These are phyloP conservation scores for Geotrichum bryndzae DNA, from an alignment of 1,139 yeast genomes.

Conservation along the genomic window DNA sequence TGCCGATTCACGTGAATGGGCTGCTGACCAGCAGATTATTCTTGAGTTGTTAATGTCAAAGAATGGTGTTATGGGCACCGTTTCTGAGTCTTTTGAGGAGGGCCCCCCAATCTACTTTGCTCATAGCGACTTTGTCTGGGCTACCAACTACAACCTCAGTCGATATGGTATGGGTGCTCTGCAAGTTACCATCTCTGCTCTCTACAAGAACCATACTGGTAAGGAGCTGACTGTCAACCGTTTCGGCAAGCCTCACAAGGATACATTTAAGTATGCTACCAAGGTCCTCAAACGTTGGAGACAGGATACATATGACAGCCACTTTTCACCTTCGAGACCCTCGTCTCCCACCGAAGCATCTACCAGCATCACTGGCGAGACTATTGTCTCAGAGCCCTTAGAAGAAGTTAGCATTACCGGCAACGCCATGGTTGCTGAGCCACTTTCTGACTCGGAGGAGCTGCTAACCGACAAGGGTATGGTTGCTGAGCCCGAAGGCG, in stretches of 20 bases:
- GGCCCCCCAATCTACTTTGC: slow-evolving; percentile 83
- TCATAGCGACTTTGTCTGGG: slow-evolving; percentile 85
- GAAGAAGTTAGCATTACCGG: background rate
- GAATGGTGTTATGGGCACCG: slow-evolving; percentile 77
- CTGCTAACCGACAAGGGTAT: slow-evolving; percentile 28
- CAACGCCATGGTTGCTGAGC: slow-evolving; percentile 27
- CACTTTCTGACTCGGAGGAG: slow-evolving; percentile 29
- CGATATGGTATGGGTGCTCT: slow-evolving; percentile 89
- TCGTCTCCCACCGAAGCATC: slow-evolving; percentile 10
- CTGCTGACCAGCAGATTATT: slow-evolving; percentile 82
- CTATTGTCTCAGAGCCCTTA: slow-evolving; percentile 3
- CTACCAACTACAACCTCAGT: slow-evolving; percentile 71
- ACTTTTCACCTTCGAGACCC: slow-evolving; percentile 19
- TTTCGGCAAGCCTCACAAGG: slow-evolving; percentile 81
- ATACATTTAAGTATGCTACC: slow-evolving; percentile 74
- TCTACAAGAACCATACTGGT: slow-evolving; percentile 76
- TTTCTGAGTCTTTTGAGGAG: slow-evolving; percentile 59
- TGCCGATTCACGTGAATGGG: slow-evolving; percentile 85
- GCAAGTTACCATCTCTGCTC: slow-evolving; percentile 77
- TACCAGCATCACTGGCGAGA: background rate
- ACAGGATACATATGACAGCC: slow-evolving; percentile 56
- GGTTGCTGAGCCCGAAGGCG: slow-evolving; percentile 9
- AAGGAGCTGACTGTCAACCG: slow-evolving; percentile 67
- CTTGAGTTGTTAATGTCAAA: slow-evolving; percentile 68
- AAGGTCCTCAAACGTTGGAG: slow-evolving; percentile 73